A percentile compares a stretch with the other conserved stretches of the same genome.
These are phyloP conservation scores for Chalaropsis ovoidea DNA, from an alignment of 2,329 filamentous ascomycete species.

Conservation along the genomic window DNA sequence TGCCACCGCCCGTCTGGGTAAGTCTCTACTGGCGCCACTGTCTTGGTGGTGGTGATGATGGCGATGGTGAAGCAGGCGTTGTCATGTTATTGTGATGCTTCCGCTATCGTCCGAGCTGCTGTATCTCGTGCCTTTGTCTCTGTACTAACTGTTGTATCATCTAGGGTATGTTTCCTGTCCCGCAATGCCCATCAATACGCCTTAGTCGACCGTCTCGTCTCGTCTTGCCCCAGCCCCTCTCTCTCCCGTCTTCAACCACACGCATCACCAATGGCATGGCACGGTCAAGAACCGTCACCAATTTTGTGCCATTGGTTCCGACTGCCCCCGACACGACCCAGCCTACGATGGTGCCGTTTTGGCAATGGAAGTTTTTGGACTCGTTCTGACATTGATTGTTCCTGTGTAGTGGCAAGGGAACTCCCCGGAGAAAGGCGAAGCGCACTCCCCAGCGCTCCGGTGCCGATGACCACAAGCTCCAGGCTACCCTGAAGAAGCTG, in stretches of 20 bases:
- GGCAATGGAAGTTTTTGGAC: conserved; percentile 19
- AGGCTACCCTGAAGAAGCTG: conserved; percentile 95
- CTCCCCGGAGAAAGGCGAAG: conserved; percentile 96
- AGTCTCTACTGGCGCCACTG: conserved; percentile 33
- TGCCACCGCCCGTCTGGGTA: conserved; percentile 55
- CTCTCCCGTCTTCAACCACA: conserved; percentile 6
- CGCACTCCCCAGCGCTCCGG: conserved; percentile 86
- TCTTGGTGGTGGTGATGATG: neutral
- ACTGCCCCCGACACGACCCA: neutral
- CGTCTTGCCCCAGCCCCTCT: conserved; percentile 10
- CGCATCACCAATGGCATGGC: conserved; percentile 23
- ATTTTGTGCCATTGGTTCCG: conserved; percentile 25
- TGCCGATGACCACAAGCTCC: conserved; percentile 99
- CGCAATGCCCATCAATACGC: conserved; percentile 10
- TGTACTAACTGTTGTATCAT: conserved; percentile 26
- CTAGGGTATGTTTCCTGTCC: conserved; percentile 24
- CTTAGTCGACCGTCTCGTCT: conserved; percentile 16
- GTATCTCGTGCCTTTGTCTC: conserved; percentile 19
- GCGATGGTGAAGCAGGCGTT: neutral
- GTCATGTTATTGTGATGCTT: neutral
- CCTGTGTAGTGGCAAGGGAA: conserved; percentile 73
- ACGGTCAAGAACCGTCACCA: conserved; percentile 28
- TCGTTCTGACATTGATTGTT: conserved; percentile 20
- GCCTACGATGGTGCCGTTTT: neutral
- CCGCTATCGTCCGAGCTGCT: neutral